phyloP scores from a whole-genome alignment of 2,329 filamentous ascomycete genomes.

The Botrytis elliptica region DNA sequence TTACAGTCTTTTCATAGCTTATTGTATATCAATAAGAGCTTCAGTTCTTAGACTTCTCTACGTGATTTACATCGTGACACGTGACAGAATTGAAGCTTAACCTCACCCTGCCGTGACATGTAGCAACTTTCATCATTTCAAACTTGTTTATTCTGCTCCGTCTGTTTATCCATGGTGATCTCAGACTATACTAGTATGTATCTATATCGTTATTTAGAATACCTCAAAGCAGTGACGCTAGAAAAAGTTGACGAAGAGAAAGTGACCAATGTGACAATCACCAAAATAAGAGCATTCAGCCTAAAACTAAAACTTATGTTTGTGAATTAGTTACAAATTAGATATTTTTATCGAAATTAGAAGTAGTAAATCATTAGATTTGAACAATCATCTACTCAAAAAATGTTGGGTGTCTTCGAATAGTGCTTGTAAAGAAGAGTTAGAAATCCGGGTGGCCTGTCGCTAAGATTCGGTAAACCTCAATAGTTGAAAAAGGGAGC shows the following conservation, averaged over 20 bases:
- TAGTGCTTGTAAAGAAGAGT: neutral
- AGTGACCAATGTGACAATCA: neutral
- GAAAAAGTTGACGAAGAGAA: neutral
- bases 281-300: neutral
- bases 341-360: neutral
- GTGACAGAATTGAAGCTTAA: neutral
- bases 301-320: neutral
- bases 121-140: neutral
- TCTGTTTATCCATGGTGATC: neutral
- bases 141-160: neutral
- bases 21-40: fast-evolving
- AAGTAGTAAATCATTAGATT: too few species aligned
- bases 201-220: fast-evolving
- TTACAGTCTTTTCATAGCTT: fast-evolving
- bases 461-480: neutral
- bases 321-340: neutral
- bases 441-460: neutral
- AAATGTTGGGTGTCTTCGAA: neutral
- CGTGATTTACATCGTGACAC: neutral
- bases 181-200: fast-evolving
- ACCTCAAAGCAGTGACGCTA: fast-evolving
- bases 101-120: neutral
- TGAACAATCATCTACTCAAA: neutral
- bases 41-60: fast-evolving
- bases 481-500: neutral